A percentile compares a stretch with the other conserved stretches of the same genome.
Evolutionary conservation across 306 rosid genomes (phyloP).

Genomic region (Benincasa hispida): DNA sequence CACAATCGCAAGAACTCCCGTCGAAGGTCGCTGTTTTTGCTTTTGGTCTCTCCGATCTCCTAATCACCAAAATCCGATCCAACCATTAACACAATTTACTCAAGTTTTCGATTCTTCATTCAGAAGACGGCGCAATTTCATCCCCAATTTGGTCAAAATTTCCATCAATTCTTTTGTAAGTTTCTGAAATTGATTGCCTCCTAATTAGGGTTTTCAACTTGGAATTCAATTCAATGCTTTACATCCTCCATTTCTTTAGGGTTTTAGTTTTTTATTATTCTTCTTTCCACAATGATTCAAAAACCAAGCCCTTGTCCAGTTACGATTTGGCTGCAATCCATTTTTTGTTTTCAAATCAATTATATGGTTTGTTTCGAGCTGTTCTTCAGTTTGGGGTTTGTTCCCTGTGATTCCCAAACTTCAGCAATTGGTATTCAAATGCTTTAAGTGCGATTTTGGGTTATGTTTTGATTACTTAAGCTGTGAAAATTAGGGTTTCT

Average conservation of each 20-base stretch:
- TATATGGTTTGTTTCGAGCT: neutral
- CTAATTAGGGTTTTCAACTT: conserved; percentile 11
- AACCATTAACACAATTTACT: neutral
- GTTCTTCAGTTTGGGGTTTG: neutral
- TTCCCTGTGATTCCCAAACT: neutral
- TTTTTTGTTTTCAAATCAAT: neutral
- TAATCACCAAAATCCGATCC: neutral
- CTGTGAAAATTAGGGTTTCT: conserved; percentile 39
- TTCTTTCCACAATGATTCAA: neutral
- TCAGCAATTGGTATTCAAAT: neutral
- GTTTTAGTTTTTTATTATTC: neutral
- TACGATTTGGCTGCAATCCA: neutral
- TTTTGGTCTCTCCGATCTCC: neutral
- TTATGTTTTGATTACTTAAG: neutral
- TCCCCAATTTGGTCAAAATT: neutral
- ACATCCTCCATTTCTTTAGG: neutral
- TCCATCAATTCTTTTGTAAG: conserved; percentile 7
- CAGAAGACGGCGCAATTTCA: neutral
- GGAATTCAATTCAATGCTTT: neutral
- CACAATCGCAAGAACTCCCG: neutral
- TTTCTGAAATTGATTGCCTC: neutral
- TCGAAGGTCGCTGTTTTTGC: conserved; percentile 4
- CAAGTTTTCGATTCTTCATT: neutral
- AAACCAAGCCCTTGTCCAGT: neutral
- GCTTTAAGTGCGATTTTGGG: neutral